Evolutionary conservation across 2,329 filamentous ascomycete genomes (phyloP).

Genomic region (Ophiocordyceps polyrhachis-furcata): DNA sequence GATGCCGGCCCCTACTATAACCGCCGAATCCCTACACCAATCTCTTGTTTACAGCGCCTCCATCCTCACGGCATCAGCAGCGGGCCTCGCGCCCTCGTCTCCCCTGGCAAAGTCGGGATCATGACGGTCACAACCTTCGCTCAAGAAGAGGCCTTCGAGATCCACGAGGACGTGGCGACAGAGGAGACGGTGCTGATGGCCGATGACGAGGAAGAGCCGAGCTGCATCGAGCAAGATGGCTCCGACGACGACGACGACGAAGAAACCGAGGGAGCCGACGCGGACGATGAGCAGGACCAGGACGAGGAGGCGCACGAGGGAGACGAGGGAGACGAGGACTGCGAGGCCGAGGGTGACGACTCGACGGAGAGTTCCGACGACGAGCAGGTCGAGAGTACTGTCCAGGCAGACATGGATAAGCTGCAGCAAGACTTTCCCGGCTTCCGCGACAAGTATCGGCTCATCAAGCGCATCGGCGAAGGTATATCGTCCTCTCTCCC

Average conservation of each 20-base stretch:
- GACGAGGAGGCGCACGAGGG: constrained; percentile 7
- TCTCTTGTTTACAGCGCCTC: neutral
- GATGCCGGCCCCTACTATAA: neutral
- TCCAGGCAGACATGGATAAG: constrained; percentile 73
- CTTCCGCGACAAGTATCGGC: constrained; percentile 65
- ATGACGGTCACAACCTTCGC: neutral
- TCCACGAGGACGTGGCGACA: constrained; percentile 30
- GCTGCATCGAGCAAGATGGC: constrained; percentile 2
- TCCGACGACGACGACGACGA: neutral
- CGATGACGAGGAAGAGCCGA: constrained; percentile 16
- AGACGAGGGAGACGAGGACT: constrained; percentile 11
- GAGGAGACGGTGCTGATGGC: constrained; percentile 31
- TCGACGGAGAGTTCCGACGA: constrained; percentile 16
- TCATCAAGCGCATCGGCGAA: constrained; percentile 96
- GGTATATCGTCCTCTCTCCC: constrained; percentile 29
- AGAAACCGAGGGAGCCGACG: constrained; percentile 12
- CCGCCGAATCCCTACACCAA: neutral
- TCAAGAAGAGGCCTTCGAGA: constrained; percentile 22
- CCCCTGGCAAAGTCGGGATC: neutral
- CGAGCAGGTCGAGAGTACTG: constrained; percentile 43
- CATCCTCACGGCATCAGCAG: neutral
- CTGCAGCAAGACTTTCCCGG: constrained; percentile 68
- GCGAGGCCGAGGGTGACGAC: constrained; percentile 14
- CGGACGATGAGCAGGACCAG: constrained; percentile 8
- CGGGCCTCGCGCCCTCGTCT: neutral